phyloP scores from a whole-genome alignment of 306 rosid genomes.

The Senna siamea region DNA sequence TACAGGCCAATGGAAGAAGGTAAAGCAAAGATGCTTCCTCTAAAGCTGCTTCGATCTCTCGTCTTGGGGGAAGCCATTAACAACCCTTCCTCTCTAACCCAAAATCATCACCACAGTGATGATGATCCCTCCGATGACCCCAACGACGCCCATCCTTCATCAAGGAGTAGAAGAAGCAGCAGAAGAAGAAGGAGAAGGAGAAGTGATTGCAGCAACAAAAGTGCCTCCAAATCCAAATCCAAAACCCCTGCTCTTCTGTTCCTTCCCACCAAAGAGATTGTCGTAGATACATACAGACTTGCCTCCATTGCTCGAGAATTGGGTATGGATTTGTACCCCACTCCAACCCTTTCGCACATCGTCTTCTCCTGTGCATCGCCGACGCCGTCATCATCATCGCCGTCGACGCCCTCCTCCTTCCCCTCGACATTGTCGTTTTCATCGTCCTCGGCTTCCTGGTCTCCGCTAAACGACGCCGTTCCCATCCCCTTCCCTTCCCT shows the following conservation, averaged over 20 bases:
- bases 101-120: background rate
- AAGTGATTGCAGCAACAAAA: background rate
- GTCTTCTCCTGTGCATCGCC: slow-evolving; percentile 55
- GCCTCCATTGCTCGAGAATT: slow-evolving; percentile 68
- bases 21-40: slow-evolving; percentile 57
- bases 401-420: slow-evolving; percentile 39
- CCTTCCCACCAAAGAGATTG: slow-evolving; percentile 62
- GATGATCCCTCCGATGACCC: background rate
- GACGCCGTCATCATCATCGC: slow-evolving; percentile 39
- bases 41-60: slow-evolving; percentile 71
- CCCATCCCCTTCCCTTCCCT: slow-evolving; percentile 70
- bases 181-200: slow-evolving; percentile 32
- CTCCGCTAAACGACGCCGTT: slow-evolving; percentile 51
- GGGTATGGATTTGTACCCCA: slow-evolving; percentile 63
- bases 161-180: background rate
- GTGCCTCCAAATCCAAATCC: slow-evolving; percentile 5
- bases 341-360: slow-evolving; percentile 74
- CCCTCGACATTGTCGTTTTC: slow-evolving; percentile 46
- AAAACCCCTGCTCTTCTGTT: slow-evolving; percentile 54
- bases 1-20: slow-evolving; percentile 21
- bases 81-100: slow-evolving; percentile 44
- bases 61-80: slow-evolving; percentile 60
- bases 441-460: slow-evolving; percentile 40
- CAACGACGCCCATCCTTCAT: background rate
- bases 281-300: slow-evolving; percentile 56